Evolutionary conservation across 495 filamentous ascomycete species (phyloP).

Genomic region (Penicillium paradoxum): DNA sequence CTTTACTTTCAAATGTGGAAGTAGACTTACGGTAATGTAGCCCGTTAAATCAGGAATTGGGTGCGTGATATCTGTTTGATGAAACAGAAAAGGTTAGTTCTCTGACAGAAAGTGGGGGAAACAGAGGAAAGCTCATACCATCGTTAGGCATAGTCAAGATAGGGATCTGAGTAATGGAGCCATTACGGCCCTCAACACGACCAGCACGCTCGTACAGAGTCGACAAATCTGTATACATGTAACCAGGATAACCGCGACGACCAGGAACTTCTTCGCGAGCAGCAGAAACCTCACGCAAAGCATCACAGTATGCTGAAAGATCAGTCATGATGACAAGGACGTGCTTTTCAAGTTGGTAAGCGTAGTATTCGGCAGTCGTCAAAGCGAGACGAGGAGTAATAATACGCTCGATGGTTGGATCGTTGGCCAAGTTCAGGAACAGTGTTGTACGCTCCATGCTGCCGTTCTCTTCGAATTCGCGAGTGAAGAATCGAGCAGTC

Average conservation of each 20-base stretch:
- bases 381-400: conserved; percentile 98
- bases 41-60: conserved; percentile 98
- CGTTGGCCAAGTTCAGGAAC: conserved; percentile 98
- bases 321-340: conserved; percentile 98
- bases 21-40: conserved; percentile 66
- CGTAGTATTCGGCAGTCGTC: conserved; percentile 99
- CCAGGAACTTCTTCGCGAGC: conserved; percentile 99
- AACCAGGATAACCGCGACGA: conserved; percentile 99
- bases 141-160: conserved; percentile 99
- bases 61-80: conserved; percentile 81
- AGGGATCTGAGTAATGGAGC: conserved; percentile 98
- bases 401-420: conserved; percentile 99
- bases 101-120: background rate
- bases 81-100: background rate
- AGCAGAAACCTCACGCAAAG: conserved; percentile 94
- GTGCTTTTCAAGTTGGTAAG: conserved; percentile 99
- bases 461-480: conserved; percentile 99
- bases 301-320: conserved; percentile 96
- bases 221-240: conserved; percentile 99
- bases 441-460: conserved; percentile 95
- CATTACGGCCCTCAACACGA: conserved; percentile 94
- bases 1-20: background rate
- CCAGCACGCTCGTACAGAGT: conserved; percentile 99
- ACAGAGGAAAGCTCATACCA: conserved; percentile 37
- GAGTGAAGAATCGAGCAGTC: conserved; percentile 95